Conservation (phyloP, 2,329 filamentous ascomycete genomes). For the Fusarium decemcellulare region DNA sequence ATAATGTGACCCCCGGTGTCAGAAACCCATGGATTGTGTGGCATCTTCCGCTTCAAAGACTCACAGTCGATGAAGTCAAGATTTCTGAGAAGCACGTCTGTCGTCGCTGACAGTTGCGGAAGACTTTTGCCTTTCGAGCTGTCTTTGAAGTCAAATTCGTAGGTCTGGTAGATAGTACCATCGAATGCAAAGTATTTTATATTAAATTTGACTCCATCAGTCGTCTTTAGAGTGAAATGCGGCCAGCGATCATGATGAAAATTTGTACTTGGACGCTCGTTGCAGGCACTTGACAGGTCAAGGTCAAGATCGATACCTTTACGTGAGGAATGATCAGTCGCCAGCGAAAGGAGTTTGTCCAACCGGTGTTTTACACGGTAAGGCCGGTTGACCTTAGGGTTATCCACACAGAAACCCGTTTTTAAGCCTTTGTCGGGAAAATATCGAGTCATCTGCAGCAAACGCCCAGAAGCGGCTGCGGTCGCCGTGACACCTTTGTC, state of each 20-base stretch:
- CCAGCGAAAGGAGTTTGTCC: background rate
- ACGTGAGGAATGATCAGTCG: background rate
- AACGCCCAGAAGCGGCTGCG: background rate
- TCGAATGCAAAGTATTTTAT: background rate
- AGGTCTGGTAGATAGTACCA: background rate
- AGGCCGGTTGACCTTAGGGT: background rate
- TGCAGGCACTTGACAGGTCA: background rate
- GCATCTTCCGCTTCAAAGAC: background rate
- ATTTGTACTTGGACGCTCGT: background rate
- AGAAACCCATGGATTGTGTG: background rate
- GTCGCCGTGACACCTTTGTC: background rate
- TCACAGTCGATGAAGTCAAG: background rate
- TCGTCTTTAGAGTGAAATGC: background rate
- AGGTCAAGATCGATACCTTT: background rate
- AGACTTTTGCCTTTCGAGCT: background rate
- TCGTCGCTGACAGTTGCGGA: background rate
- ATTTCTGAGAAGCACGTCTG: background rate
- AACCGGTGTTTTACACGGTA: background rate
- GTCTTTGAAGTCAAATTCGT: background rate
- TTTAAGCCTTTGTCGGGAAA: background rate
- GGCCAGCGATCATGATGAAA: background rate
- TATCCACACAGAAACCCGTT: background rate
- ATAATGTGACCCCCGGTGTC: too few species aligned
- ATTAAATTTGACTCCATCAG: background rate
- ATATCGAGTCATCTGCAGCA: background rate